Conservation (phyloP, 148 eudicot genomes). For the Rhododendron mucronatum region DNA sequence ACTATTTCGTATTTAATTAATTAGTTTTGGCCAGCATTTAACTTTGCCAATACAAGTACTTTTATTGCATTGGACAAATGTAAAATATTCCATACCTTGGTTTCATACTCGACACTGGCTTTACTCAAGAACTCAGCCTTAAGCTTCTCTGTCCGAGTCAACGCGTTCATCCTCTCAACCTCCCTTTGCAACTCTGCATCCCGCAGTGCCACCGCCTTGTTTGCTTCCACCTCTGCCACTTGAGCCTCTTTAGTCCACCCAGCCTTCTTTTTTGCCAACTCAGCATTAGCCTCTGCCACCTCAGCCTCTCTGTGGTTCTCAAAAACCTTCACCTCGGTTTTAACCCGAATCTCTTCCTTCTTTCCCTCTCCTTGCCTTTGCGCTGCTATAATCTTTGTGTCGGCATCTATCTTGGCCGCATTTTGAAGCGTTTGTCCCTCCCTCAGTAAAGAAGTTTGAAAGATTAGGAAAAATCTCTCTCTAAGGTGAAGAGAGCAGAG, state of each 20-base stretch:
- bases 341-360: constrained; percentile 21
- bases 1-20: too few species aligned
- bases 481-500: too few species aligned
- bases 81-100: constrained; percentile 6
- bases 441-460: too few species aligned
- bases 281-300: constrained; percentile 12
- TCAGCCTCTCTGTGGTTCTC: constrained; percentile 23
- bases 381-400: constrained; percentile 19
- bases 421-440: constrained; percentile 5
- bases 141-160: constrained; percentile 23
- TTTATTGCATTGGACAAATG: background rate
- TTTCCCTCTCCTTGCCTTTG: constrained; percentile 22
- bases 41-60: background rate
- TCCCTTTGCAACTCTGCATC: constrained; percentile 26
- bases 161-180: constrained; percentile 22
- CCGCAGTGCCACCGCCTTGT: constrained; percentile 19
- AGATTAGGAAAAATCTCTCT: too few species aligned
- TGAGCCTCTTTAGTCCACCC: constrained; percentile 21
- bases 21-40: background rate
- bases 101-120: constrained; percentile 28
- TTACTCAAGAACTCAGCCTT: constrained; percentile 26
- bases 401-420: constrained; percentile 21
- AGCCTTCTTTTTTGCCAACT: constrained; percentile 24
- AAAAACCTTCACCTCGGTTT: constrained; percentile 18
- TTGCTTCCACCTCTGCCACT: constrained; percentile 20